Base-by-base conservation (phyloP, 2,329 filamentous ascomycete genomes). In the Hortaea sp. region DNA sequence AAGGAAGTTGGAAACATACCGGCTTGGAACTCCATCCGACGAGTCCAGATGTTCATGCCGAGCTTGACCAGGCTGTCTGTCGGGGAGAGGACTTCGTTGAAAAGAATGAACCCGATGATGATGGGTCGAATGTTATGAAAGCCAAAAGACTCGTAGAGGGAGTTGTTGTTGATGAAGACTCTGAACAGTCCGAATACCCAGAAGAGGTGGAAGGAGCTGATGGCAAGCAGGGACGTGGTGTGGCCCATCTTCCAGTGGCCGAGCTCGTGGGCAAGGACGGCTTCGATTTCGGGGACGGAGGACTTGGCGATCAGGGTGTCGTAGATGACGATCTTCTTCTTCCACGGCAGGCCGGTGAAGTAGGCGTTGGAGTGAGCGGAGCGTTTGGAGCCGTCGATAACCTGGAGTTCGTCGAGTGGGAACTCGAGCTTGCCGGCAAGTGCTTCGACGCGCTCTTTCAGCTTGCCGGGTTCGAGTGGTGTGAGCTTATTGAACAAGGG, bases 291-390 rank as follows among this genome's bases (percentile, higher is more conserved):
- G 62, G 92, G 78, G 4, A 85, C 82, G 52, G 89, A 81, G 65
- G 85, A 92, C 78, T 97, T 95, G 69, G 95, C 90, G 52, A 98
- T 88, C 53, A 98, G 71, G 5, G 94, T 98, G 65, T 98, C 92
- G 66, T 95, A 98, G 63, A 98, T 94, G 61, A 98, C 92, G 72
- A 98, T 98, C 73, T 97, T 94, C 74, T 97, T 94, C 78, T 97
- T 97, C 78, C 95, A 98, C 38, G 92, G 92, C 46, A 98, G 78
- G 50, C 92, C 92, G 59, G 94, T 95, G 72, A 98, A 98, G 69
- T 94, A 94, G 13, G 87, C 86, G 62, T 94, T 94, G 70, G 84
- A 88, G 70, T 94, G 87, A 27, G 85, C 84, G 63, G 83, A 88
- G 57, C 87, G 78, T 73, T 90, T 90, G 71, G 84, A 89, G 42